These are phyloP conservation scores for Neoascochyta sp. DNA, from an alignment of 2,329 filamentous ascomycete genomes.

Conservation along the genomic window DNA sequence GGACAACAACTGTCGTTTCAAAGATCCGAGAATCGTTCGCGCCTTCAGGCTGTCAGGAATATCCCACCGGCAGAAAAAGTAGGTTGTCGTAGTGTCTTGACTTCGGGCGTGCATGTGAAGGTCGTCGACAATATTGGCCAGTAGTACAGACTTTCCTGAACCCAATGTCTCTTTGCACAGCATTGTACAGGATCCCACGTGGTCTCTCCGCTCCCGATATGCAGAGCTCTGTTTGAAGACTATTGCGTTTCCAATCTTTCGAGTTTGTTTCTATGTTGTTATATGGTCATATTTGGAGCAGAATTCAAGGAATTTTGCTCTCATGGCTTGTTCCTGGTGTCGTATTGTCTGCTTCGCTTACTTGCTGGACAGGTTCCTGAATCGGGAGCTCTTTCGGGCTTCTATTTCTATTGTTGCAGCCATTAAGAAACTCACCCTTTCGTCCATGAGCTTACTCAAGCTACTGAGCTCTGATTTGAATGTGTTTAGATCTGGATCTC, in stretches of 20 bases:
- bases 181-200: constrained; percentile 25
- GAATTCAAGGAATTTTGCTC: constrained; percentile 34
- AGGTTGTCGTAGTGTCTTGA: constrained; percentile 9
- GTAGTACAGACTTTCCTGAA: constrained; percentile 45
- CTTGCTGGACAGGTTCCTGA: constrained; percentile 17
- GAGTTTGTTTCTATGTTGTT: constrained; percentile 42
- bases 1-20: constrained; percentile 38
- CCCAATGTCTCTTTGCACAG: constrained; percentile 43
- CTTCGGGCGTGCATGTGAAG: constrained; percentile 8
- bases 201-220: constrained; percentile 30
- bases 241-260: constrained; percentile 40
- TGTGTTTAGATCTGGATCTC: constrained; percentile 29
- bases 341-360: constrained; percentile 14
- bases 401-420: no score
- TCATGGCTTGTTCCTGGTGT: constrained; percentile 13
- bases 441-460: constrained; percentile 39
- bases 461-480: constrained; percentile 34
- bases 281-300: constrained; percentile 45
- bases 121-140: constrained; percentile 45
- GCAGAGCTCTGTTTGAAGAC: constrained; percentile 15
- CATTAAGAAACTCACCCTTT: constrained; percentile 29
- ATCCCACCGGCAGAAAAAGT: constrained; percentile 29
- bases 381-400: constrained; percentile 21
- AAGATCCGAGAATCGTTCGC: constrained; percentile 21
- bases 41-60: constrained; percentile 20